Conservation (phyloP, 2,329 filamentous ascomycete species). For the Trichoderma asperellum region DNA sequence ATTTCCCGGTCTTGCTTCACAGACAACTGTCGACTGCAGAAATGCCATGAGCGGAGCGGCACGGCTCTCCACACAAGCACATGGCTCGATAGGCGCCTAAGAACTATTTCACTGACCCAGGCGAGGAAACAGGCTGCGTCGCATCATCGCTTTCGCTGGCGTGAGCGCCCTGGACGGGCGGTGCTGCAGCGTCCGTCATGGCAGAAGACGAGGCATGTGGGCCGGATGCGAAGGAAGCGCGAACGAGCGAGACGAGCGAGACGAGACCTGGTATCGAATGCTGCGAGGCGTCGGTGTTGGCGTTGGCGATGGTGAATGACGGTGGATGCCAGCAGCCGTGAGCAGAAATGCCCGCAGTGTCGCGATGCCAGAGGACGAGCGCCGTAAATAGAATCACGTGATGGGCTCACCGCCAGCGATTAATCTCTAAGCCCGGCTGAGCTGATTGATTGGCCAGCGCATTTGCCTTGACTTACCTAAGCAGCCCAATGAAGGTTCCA, state of each 20-base stretch:
- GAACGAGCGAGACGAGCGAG: no score
- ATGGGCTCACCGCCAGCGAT: not conserved
- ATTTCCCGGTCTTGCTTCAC: slow-evolving; percentile 15
- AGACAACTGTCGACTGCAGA: not conserved
- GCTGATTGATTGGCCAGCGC: not conserved
- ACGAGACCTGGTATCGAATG: no score
- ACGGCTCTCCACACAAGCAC: slow-evolving; percentile 16
- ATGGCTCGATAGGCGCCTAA: not conserved
- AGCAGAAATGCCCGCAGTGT: not conserved
- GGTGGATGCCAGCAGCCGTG: not conserved
- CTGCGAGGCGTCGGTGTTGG: not conserved
- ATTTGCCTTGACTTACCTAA: no score
- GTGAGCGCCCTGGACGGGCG: not conserved
- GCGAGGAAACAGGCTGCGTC: slow-evolving; percentile 12
- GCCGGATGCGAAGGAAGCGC: not conserved
- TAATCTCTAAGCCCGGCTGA: no score
- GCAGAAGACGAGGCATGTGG: not conserved
- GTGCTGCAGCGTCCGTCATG: not conserved
- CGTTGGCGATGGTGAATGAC: not conserved
- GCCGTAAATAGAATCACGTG: not conserved
- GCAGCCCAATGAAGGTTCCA: no score
- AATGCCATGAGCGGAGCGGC: slow-evolving; percentile 8
- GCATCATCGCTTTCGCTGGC: not conserved
- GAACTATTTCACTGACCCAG: slow-evolving; percentile 15
- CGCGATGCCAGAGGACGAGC: not conserved